Base-by-base conservation (phyloP, 331 rosid species). In the Quercus tomentella region DNA sequence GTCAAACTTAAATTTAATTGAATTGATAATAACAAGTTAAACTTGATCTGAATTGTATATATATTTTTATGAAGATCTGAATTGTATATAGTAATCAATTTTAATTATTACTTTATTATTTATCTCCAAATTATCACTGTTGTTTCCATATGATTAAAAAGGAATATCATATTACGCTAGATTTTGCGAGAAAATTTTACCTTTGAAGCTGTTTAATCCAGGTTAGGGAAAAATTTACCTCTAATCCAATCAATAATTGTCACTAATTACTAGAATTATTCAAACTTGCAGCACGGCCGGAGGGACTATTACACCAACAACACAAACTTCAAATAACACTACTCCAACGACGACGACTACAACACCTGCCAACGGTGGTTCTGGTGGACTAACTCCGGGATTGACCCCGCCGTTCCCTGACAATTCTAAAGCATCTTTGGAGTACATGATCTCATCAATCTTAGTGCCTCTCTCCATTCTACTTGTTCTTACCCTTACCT, bases 231-330 rank as follows among this genome's bases (percentile, higher is more conserved):
- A 41, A 41, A 41, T 41, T 41, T 41, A 41, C 49, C 49, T 41
- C 49, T 41, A 41, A 41, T 41, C 49, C 49, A 41, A 41, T 41
- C 49, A 41, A 41, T 9, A 41, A 41, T 41, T 41, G 14, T 41
- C 14, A 76, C 79, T 31, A 57, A 86, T 60, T 51, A 31, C 33
- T 55, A 70, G 56, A 75, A 73, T 41, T 41, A 20, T 73, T 35
- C 45, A 76, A 9, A 72, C 76, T 66, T 73, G 26, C 84, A 95
- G 99, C 83, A 49, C 90, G 72, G 94, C 93, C 6, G 97, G 99
- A 84, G 97, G 99, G 66, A 28, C 83, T 72, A 79, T 72, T 18
- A 81, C 89, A 5, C 91, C 98, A 21, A 78, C 87, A 63, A 81
- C 97, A 3, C 37, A 79, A 45, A 68, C 94, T 15, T 10, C 88